Evolutionary conservation across 1,284 basidiomycete species (phyloP), one percentile per base, ranked within the genome.

Genomic region (Ceratobasidium sp.): DNA sequence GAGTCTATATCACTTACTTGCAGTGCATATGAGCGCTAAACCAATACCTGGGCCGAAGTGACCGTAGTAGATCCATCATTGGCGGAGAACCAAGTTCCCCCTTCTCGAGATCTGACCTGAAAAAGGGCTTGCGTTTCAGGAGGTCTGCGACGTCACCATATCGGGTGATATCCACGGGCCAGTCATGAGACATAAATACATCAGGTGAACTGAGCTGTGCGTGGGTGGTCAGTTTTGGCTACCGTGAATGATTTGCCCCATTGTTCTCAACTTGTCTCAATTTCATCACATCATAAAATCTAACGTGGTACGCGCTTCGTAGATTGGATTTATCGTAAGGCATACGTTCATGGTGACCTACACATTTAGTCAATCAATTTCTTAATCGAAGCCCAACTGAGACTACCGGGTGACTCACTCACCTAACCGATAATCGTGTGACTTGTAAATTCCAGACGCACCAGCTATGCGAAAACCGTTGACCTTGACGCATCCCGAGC

Each of bases 21-120:
- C 91, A 89, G 76, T 99, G 97, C 57, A 99, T 75, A 79, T 99
- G 97, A 0, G 95, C 97, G 1, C 93, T 80, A 77, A 98, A 98
- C 97, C 97, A 99, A 84, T 91, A 91, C n/a, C 82, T 75, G 0
- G 97, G 95, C 75, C 86, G 84, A 36, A 99, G 81, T 11, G 82
- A 87, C 33, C 80, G 80, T 23, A 99, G 79, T 0, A 99, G 81
- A 14, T 85, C 85, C 81, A 91, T 87, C 30, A 98, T 80, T 0
- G 96, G 95, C 8, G 95, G 95, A 0, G 93, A 95, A 1, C 97
- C 96, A 2, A 99, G 84, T 2, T 82, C 83, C 25, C 90, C 88
- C 7, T 81, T 81, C 30, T 84, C 77, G 70, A 90, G 84, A 78
- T 99, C 95, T 27, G 84, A 80, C 27, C 82, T 81, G 77, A 98